Conservation (phyloP, 2,329 filamentous ascomycete genomes). For the Neonectria coccinea region DNA sequence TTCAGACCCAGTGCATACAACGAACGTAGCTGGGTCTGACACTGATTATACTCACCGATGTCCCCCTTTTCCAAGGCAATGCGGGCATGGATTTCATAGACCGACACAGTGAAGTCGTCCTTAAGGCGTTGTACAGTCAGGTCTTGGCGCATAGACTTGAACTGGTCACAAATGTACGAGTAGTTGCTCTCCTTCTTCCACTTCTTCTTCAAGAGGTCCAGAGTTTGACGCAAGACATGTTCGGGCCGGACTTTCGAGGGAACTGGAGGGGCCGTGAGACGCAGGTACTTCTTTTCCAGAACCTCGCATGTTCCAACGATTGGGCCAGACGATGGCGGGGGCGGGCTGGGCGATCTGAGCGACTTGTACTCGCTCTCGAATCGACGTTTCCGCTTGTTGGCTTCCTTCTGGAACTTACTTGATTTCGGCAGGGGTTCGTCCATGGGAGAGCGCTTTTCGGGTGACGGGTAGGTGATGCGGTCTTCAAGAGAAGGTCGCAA, state of each 20-base stretch:
- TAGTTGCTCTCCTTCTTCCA: slow-evolving; percentile 96
- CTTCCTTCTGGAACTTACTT: slow-evolving; percentile 94
- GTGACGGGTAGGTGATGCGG: slow-evolving; percentile 74
- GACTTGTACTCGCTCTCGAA: slow-evolving; percentile 78
- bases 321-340: slow-evolving; percentile 71
- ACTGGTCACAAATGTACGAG: slow-evolving; percentile 97
- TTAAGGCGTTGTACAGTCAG: slow-evolving; percentile 97
- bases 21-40: slow-evolving; percentile 95
- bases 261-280: slow-evolving; percentile 89
- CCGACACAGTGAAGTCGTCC: slow-evolving; percentile 94
- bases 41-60: slow-evolving; percentile 99
- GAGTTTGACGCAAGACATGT: slow-evolving; percentile 80
- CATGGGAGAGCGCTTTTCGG: slow-evolving; percentile 56
- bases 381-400: slow-evolving; percentile 90
- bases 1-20: slow-evolving; percentile 89
- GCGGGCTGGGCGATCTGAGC: slow-evolving; percentile 67
- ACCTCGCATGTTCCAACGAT: slow-evolving; percentile 86
- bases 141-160: slow-evolving; percentile 98
- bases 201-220: slow-evolving; percentile 92
- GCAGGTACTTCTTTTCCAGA: slow-evolving; percentile 94
- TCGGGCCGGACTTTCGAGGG: slow-evolving; percentile 90
- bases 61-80: slow-evolving; percentile 98
- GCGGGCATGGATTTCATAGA: slow-evolving; percentile 97
- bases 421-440: slow-evolving; percentile 63
- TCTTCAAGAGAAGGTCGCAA: slow-evolving; percentile 71